These are phyloP conservation scores for Heritiera littoralis DNA, from an alignment of 345 rosid genomes.

Conservation along the genomic window DNA sequence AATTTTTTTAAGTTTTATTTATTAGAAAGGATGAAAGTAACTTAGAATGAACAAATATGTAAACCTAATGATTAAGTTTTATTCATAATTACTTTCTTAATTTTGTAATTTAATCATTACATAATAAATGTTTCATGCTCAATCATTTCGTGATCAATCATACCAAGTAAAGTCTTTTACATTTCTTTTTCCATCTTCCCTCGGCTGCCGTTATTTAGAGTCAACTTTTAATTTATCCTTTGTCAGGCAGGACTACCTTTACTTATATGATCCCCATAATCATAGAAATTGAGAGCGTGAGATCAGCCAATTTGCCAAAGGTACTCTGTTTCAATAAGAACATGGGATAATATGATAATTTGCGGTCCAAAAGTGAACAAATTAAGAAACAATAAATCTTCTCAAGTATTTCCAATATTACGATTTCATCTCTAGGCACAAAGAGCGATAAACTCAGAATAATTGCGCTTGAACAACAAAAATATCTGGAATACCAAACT, in stretches of 20 bases:
- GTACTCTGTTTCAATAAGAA: neutral
- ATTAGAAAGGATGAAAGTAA: no score
- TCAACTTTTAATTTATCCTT: neutral
- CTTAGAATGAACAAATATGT: no score
- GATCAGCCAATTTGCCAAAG: neutral
- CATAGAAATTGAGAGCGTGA: neutral
- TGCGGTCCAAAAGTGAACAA: neutral
- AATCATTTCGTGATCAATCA: no score
- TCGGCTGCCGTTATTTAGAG: neutral
- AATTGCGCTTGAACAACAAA: neutral
- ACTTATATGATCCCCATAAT: neutral
- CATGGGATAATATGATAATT: neutral
- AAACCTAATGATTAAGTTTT: no score
- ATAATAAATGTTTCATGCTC: no score
- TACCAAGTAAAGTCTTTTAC: no score
- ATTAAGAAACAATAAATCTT: neutral
- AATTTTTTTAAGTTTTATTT: no score
- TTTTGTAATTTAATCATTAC: no score
- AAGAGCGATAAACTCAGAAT: neutral
- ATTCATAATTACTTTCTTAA: no score
- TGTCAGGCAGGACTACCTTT: neutral
- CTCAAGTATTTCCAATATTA: neutral
- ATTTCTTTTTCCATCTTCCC: neutral
- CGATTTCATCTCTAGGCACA: neutral
- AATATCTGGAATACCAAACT: neutral